phyloP scores from a whole-genome alignment of 139 green algal species.

The Pseudopediastrum boryanum region DNA sequence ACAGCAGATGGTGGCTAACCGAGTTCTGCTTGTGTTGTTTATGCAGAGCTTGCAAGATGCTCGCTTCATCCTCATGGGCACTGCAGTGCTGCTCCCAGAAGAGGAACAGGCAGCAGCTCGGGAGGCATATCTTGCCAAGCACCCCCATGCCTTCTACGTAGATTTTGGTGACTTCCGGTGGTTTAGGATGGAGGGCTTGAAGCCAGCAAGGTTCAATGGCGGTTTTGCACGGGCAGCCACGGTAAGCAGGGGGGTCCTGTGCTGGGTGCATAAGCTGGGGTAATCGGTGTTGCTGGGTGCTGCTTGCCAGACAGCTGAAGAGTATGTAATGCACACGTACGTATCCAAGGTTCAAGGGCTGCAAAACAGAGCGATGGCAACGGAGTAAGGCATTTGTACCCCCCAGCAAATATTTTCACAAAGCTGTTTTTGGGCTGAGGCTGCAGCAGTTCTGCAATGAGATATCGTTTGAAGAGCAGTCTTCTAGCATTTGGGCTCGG shows the following conservation, averaged over 20 bases:
- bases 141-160: constrained; percentile 85
- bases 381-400: too few species aligned
- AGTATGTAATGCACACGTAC: too few species aligned
- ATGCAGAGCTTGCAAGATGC: constrained; percentile 66
- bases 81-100: constrained; percentile 48
- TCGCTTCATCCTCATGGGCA: constrained; percentile 71
- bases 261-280: background rate
- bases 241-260: constrained; percentile 5
- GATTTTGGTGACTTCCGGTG: constrained; percentile 83
- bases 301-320: background rate
- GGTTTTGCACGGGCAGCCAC: constrained; percentile 66
- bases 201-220: constrained; percentile 60
- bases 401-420: too few species aligned
- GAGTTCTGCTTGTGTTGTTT: background rate
- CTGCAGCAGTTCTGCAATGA: too few species aligned
- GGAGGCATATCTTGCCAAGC: constrained; percentile 65
- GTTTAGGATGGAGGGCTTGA: constrained; percentile 62
- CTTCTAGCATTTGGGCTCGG: too few species aligned
- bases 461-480: too few species aligned
- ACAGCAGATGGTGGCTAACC: too few species aligned
- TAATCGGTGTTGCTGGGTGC: background rate
- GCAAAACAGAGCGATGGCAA: too few species aligned
- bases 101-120: constrained; percentile 47
- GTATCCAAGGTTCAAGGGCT: too few species aligned
- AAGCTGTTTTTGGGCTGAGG: too few species aligned